A percentile compares a stretch with the other conserved stretches of the same genome.
Evolutionary conservation across 805 yeast species (phyloP).

Genomic region (Metschnikowia picachoensis): DNA sequence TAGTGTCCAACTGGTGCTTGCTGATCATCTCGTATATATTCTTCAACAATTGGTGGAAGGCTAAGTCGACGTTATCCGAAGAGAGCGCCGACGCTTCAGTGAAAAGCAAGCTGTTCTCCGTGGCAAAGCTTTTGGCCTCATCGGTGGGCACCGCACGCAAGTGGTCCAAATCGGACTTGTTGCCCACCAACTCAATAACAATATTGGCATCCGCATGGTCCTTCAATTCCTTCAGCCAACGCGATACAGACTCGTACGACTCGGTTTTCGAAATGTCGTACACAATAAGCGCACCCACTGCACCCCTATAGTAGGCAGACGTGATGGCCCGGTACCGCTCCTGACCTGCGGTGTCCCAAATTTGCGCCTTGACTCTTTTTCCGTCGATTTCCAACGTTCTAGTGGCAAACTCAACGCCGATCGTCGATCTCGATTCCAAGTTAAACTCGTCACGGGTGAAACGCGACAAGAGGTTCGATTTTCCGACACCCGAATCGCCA

Average conservation of each 20-base stretch:
- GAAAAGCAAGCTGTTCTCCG: slow-evolving; percentile 85
- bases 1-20: slow-evolving; percentile 86
- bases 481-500: slow-evolving; percentile 97
- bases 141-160: slow-evolving; percentile 96
- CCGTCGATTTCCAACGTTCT: slow-evolving; percentile 87
- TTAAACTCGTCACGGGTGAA: slow-evolving; percentile 96
- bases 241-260: slow-evolving; percentile 77
- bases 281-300: slow-evolving; percentile 94
- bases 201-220: slow-evolving; percentile 93
- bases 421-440: slow-evolving; percentile 88
- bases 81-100: slow-evolving; percentile 95
- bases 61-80: slow-evolving; percentile 90
- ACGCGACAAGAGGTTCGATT: slow-evolving; percentile 87
- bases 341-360: slow-evolving; percentile 99
- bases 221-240: slow-evolving; percentile 88
- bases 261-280: slow-evolving; percentile 92
- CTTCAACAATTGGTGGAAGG: slow-evolving; percentile 89
- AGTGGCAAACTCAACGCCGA: slow-evolving; percentile 98
- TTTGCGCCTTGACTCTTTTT: slow-evolving; percentile 80
- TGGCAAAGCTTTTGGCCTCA: slow-evolving; percentile 92
- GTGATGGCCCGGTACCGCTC: slow-evolving; percentile 98
- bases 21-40: slow-evolving; percentile 93
- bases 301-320: slow-evolving; percentile 95
- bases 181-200: slow-evolving; percentile 90
- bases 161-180: slow-evolving; percentile 87